Percentiles rank a stretch among this genome's conserved stretches.
These are phyloP conservation scores for Lophium mytilinum DNA, from an alignment of 495 filamentous ascomycete genomes.

Conservation along the genomic window DNA sequence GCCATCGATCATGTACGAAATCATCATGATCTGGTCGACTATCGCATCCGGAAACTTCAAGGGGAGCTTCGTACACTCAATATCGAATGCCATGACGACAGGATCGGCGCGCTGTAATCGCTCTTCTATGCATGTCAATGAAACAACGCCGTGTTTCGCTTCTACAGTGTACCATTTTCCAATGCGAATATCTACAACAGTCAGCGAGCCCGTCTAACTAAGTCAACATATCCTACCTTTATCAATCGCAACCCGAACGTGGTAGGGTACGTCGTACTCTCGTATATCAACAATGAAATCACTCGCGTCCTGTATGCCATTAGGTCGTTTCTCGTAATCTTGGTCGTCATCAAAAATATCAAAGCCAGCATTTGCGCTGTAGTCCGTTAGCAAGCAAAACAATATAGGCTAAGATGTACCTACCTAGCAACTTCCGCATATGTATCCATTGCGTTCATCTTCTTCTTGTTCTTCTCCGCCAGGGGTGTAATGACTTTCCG, in stretches of 20 bases:
- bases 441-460: constrained; percentile 91
- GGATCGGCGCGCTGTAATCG: constrained; percentile 83
- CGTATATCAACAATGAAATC: constrained; percentile 98
- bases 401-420: constrained; percentile 24
- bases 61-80: constrained; percentile 93
- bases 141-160: constrained; percentile 81
- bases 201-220: not conserved
- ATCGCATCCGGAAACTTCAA: constrained; percentile 96
- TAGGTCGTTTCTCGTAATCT: constrained; percentile 76
- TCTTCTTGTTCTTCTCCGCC: constrained; percentile 93
- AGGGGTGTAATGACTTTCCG: constrained; percentile 77
- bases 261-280: constrained; percentile 98
- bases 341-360: constrained; percentile 93
- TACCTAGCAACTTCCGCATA: constrained; percentile 94
- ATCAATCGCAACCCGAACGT: constrained; percentile 97
- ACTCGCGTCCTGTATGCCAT: constrained; percentile 77
- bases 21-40: constrained; percentile 99
- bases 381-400: constrained; percentile 26
- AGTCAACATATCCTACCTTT: constrained; percentile 47
- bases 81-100: constrained; percentile 95
- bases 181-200: constrained; percentile 69
- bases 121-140: constrained; percentile 77
- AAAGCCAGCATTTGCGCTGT: constrained; percentile 75
- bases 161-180: constrained; percentile 97
- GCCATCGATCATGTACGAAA: constrained; percentile 99